These are phyloP conservation scores for Trametes villosa DNA, from an alignment of 768 basidiomycete genomes.

Conservation along the genomic window DNA sequence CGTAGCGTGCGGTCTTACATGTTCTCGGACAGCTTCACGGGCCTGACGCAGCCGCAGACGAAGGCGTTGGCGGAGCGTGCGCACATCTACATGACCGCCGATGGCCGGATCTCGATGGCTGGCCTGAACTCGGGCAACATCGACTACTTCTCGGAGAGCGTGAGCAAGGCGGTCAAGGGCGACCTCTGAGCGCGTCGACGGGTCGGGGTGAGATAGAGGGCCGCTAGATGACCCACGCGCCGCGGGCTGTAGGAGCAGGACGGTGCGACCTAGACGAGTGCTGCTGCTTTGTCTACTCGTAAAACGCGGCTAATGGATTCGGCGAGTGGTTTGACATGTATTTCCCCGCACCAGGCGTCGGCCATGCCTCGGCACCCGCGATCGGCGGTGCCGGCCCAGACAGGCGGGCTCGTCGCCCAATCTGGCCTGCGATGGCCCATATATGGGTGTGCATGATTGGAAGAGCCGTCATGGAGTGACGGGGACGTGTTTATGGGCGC, in stretches of 20 bases:
- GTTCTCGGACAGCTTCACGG: constrained; percentile 65
- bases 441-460: constrained; percentile 1
- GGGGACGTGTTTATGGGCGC: constrained; percentile 11
- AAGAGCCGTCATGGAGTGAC: constrained; percentile 11
- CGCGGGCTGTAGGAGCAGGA: not conserved
- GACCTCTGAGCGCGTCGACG: constrained; percentile 48
- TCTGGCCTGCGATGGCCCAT: constrained; percentile 7
- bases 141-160: constrained; percentile 87
- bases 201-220: not conserved
- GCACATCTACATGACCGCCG: constrained; percentile 92
- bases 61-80: constrained; percentile 84
- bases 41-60: constrained; percentile 77
- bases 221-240: constrained; percentile 11
- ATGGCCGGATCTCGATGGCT: constrained; percentile 94
- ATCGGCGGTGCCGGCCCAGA: not conserved
- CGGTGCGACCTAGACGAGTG: constrained; percentile 10
- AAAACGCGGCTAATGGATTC: constrained; percentile 18
- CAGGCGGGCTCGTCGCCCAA: not conserved
- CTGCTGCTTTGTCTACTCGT: constrained; percentile 12
- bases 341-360: not conserved
- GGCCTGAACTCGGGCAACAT: constrained; percentile 85
- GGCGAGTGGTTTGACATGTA: constrained; percentile 9
- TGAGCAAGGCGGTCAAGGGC: constrained; percentile 82
- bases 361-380: not conserved
- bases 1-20: constrained; percentile 11